Conservation (phyloP, 768 basidiomycete genomes). For the Amanita thiersii region DNA sequence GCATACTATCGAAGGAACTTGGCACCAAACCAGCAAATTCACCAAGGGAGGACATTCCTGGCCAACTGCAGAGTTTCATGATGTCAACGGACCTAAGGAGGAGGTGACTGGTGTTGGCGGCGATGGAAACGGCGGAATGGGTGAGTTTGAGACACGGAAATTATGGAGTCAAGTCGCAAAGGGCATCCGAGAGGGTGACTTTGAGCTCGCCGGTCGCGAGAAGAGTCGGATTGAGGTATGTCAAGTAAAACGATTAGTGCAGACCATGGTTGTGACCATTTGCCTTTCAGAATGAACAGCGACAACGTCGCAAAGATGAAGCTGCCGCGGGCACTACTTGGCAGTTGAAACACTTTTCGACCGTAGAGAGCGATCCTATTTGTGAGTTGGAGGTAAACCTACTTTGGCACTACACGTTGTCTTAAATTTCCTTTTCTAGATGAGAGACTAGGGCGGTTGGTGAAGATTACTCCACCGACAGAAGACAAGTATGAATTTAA, state of each 20-base stretch:
- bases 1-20: conserved; percentile 68
- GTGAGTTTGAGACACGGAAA: conserved; percentile 80
- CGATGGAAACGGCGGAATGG: conserved; percentile 48
- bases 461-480: conserved; percentile 55
- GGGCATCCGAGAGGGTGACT: conserved; percentile 88
- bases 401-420: neutral
- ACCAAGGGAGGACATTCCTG: conserved; percentile 19
- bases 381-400: conserved; percentile 40
- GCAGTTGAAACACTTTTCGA: conserved; percentile 71
- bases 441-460: conserved; percentile 53
- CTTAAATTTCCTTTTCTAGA: conserved; percentile 29
- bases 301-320: conserved; percentile 84
- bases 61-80: conserved; percentile 56
- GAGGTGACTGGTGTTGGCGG: conserved; percentile 61
- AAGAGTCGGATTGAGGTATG: conserved; percentile 87
- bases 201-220: conserved; percentile 81
- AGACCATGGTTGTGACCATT: conserved; percentile 1
- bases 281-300: conserved; percentile 72
- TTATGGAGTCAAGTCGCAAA: conserved; percentile 84
- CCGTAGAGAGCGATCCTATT: conserved; percentile 59
- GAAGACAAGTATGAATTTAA: conserved; percentile 75
- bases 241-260: neutral
- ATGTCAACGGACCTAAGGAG: conserved; percentile 66
- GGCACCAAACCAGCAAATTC: conserved; percentile 64
- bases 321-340: conserved; percentile 60